Evolutionary conservation across 163 green algal species (phyloP).

Genomic region (Scenedesmus sp.): DNA sequence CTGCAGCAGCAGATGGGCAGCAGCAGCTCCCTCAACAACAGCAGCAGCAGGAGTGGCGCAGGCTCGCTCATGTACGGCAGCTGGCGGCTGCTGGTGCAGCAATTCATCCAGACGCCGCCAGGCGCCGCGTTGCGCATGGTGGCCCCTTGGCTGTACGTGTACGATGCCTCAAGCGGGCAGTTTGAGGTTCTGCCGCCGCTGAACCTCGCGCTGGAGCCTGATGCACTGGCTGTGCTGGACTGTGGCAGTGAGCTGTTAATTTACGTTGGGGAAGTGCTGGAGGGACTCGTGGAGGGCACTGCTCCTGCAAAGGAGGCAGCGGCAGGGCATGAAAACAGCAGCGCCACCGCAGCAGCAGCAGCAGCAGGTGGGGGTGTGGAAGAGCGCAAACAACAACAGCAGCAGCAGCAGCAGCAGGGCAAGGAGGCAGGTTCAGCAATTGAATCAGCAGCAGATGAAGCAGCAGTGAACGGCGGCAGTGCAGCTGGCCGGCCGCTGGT

Average conservation of each 20-base stretch:
- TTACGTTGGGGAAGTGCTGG: constrained; percentile 22
- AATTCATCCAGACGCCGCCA: constrained; percentile 36
- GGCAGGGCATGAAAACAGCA: background rate
- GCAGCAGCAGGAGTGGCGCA: constrained; percentile 45
- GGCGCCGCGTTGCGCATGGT: constrained; percentile 38
- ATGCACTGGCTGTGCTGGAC: constrained; percentile 52
- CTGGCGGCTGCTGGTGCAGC: constrained; percentile 37
- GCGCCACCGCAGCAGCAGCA: constrained; percentile 35
- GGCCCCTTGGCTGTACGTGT: constrained; percentile 52
- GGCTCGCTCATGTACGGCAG: constrained; percentile 32
- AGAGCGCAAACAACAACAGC: background rate
- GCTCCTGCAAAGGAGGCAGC: background rate
- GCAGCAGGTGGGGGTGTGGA: background rate
- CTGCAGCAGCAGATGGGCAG: constrained; percentile 24
- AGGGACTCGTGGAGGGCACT: background rate
- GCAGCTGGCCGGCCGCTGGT: background rate
- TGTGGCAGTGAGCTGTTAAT: constrained; percentile 47
- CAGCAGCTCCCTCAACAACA: constrained; percentile 25
- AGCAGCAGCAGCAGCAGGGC: background rate
- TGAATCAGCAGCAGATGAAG: constrained; percentile 3
- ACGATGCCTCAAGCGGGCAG: background rate
- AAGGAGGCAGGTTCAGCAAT: background rate
- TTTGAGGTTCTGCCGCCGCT: constrained; percentile 51
- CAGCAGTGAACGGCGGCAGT: background rate
- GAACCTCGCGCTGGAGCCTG: constrained; percentile 44